Evolutionary conservation across 139 green algal genomes (phyloP).

Genomic region (Chlamydomonas asymmetrica): DNA sequence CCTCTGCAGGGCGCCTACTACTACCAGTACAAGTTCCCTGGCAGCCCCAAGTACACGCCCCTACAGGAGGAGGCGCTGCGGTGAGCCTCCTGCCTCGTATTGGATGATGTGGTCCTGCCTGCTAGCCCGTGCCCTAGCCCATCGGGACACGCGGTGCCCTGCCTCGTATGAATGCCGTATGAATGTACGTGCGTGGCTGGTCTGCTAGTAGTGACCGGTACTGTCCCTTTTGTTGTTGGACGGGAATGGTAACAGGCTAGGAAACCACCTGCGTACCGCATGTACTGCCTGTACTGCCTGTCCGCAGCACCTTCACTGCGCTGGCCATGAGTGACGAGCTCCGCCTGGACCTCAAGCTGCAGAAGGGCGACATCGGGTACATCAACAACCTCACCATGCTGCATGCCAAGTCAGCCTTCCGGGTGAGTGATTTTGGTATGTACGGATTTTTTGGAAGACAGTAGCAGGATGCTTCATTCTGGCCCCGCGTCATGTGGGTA

Average conservation of each 20-base stretch:
- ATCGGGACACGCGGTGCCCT: too few species aligned
- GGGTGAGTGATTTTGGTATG: background rate
- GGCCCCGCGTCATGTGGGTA: too few species aligned
- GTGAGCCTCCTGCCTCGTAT: too few species aligned
- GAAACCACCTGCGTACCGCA: background rate
- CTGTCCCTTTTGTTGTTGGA: too few species aligned
- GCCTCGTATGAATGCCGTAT: too few species aligned
- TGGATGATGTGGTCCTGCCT: too few species aligned
- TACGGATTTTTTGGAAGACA: too few species aligned
- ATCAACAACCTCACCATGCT: slow-evolving; percentile 54
- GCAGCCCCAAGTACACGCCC: background rate
- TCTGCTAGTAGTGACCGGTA: too few species aligned
- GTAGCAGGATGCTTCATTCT: too few species aligned
- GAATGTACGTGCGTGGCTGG: too few species aligned
- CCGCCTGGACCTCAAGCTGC: slow-evolving; percentile 43
- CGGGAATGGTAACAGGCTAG: too few species aligned
- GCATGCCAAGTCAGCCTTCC: slow-evolving; percentile 51
- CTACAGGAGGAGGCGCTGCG: slow-evolving; percentile 17
- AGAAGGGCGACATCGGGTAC: slow-evolving; percentile 56
- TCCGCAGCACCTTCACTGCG: slow-evolving; percentile 30
- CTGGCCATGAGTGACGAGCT: slow-evolving; percentile 45
- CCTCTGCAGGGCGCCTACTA: slow-evolving; percentile 5
- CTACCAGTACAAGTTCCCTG: slow-evolving; percentile 16
- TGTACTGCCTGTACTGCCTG: background rate
- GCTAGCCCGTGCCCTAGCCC: too few species aligned